These are phyloP conservation scores for Kodamaea alishanica DNA, from an alignment of 1,139 yeast genomes.

Conservation along the genomic window DNA sequence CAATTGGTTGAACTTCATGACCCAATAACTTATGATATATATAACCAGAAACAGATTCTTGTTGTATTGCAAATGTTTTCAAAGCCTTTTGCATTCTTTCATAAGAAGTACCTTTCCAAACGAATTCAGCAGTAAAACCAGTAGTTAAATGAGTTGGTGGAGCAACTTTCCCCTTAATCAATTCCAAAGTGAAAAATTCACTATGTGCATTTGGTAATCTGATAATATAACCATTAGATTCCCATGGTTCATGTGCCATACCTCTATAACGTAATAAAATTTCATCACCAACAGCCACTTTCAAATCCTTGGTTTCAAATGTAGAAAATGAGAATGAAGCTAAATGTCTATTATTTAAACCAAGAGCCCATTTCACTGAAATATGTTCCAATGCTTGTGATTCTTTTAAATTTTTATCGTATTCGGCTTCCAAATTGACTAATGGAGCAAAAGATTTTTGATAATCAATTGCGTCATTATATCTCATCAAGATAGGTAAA, in stretches of 20 bases:
- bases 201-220: slow-evolving; percentile 64
- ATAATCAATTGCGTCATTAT: slow-evolving; percentile 80
- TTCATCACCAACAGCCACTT: slow-evolving; percentile 86
- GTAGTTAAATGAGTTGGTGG: slow-evolving; percentile 59
- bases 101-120: slow-evolving; percentile 85
- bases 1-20: slow-evolving; percentile 66
- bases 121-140: slow-evolving; percentile 81
- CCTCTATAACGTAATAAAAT: slow-evolving; percentile 62
- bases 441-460: slow-evolving; percentile 85
- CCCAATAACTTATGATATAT: slow-evolving; percentile 81
- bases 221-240: slow-evolving; percentile 66
- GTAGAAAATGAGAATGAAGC: slow-evolving; percentile 70
- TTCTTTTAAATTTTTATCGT: slow-evolving; percentile 71
- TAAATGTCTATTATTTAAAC: slow-evolving; percentile 60
- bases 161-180: slow-evolving; percentile 33
- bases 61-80: slow-evolving; percentile 65
- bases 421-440: slow-evolving; percentile 76
- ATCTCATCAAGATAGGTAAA: slow-evolving; percentile 70
- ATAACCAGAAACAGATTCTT: slow-evolving; percentile 70
- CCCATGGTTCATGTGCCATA: slow-evolving; percentile 56
- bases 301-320: slow-evolving; percentile 60
- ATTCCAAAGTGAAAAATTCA: slow-evolving; percentile 73
- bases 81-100: slow-evolving; percentile 82
- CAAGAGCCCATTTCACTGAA: slow-evolving; percentile 70
- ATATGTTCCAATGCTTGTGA: slow-evolving; percentile 76